phyloP scores from a whole-genome alignment of 2,329 filamentous ascomycete species.

The Claviceps cyperi region DNA sequence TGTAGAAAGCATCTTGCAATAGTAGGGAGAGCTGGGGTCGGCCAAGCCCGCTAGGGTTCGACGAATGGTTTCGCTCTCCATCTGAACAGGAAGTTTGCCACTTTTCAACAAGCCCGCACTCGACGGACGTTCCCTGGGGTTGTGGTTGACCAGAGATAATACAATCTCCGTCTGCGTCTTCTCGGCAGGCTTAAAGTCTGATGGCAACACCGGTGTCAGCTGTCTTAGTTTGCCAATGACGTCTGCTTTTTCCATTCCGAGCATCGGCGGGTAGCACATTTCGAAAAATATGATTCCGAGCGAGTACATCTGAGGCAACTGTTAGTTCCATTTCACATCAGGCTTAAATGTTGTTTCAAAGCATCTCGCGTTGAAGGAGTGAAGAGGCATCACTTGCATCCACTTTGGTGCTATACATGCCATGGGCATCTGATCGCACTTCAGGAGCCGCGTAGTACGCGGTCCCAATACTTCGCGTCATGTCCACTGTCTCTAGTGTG shows the following conservation, averaged over 20 bases:
- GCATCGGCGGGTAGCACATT: constrained; percentile 66
- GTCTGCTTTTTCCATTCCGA: constrained; percentile 50
- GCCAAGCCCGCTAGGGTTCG: constrained; percentile 68
- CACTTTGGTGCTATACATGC: constrained; percentile 81
- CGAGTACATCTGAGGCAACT: constrained; percentile 62
- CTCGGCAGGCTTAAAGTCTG: constrained; percentile 53
- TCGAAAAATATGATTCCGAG: constrained; percentile 97
- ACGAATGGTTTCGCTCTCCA: constrained; percentile 83
- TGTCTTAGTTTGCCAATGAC: constrained; percentile 55
- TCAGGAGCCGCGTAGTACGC: constrained; percentile 90
- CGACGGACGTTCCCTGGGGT: constrained; percentile 68
- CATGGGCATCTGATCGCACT: constrained; percentile 58
- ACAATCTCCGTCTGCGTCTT: constrained; percentile 71
- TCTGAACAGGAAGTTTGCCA: constrained; percentile 75
- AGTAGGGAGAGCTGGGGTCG: constrained; percentile 74
- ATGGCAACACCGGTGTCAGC: constrained; percentile 53
- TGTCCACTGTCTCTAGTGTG: constrained; percentile 38
- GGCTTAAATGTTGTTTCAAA: too few species aligned
- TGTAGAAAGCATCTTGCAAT: constrained; percentile 75
- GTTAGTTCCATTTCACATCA: not conserved
- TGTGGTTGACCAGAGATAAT: constrained; percentile 64
- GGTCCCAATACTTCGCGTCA: constrained; percentile 61
- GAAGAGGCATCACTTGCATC: constrained; percentile 44
- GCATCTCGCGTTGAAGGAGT: not conserved
- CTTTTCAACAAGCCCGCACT: constrained; percentile 71